These are phyloP conservation scores for Sarcodon aspratus DNA, from an alignment of 768 basidiomycete species.

Conservation along the genomic window DNA sequence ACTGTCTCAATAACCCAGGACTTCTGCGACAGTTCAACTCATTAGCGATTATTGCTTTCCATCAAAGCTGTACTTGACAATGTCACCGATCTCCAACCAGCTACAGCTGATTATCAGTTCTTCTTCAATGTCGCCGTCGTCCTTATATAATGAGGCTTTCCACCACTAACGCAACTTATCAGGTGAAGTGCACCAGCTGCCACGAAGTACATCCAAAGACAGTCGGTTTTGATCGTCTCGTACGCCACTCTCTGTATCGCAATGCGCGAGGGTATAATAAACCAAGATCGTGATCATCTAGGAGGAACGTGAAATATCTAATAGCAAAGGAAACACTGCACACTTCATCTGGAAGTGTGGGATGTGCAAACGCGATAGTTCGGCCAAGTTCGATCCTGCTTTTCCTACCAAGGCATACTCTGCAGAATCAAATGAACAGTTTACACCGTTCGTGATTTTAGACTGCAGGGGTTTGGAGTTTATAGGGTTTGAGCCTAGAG, in stretches of 20 bases:
- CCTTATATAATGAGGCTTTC: conserved; percentile 1
- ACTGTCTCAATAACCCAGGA: too few relatives aligned
- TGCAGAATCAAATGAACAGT: conserved; percentile 46
- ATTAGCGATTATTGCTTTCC: conserved; percentile 29
- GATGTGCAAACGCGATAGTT: conserved; percentile 69
- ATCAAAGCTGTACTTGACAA: conserved; percentile 78
- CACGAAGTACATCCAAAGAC: conserved; percentile 65
- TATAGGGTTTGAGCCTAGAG: conserved; percentile 61
- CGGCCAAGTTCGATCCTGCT: conserved; percentile 62
- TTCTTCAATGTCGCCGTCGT: conserved; percentile 54
- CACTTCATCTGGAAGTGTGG: conserved; percentile 78
- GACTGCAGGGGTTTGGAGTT: conserved; percentile 89
- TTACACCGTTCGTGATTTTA: conserved; percentile 54
- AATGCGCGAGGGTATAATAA: not conserved
- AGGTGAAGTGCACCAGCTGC: conserved; percentile 77
- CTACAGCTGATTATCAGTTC: conserved; percentile 62
- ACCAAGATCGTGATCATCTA: conserved; percentile 15
- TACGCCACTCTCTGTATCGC: conserved; percentile 16
- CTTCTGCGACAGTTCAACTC: not conserved
- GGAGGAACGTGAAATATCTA: conserved; percentile 58
- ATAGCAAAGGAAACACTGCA: conserved; percentile 57
- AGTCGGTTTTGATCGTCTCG: conserved; percentile 61
- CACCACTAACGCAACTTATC: not conserved
- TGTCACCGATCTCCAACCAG: conserved; percentile 58
- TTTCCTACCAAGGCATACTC: conserved; percentile 42